Conservation (phyloP, 768 basidiomycete species). For the Tulasnella sp. region DNA sequence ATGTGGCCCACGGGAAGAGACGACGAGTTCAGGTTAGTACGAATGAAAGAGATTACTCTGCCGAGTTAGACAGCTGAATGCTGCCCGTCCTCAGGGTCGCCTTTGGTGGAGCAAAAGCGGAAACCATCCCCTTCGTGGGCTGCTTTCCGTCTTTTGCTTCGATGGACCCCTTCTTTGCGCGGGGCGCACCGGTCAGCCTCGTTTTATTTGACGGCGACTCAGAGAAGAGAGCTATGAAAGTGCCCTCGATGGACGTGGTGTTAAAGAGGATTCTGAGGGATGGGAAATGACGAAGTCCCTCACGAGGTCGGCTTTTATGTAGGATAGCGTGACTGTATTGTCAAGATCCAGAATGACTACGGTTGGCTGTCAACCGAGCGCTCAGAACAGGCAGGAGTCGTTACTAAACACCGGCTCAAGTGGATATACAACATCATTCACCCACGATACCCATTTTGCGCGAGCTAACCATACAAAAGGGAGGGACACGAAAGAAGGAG, state of each 20-base stretch:
- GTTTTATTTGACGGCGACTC: slow-evolving; percentile 7
- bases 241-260: slow-evolving; percentile 12
- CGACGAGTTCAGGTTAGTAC: slow-evolving; percentile 44
- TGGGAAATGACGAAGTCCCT: not conserved
- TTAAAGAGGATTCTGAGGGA: not conserved
- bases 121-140: not conserved
- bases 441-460: not conserved
- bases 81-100: not conserved
- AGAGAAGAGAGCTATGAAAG: slow-evolving; percentile 17
- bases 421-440: not conserved
- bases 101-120: not conserved
- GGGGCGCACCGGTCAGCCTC: slow-evolving; percentile 14
- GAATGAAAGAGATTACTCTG: not conserved
- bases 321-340: too few species aligned
- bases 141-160: slow-evolving; percentile 1
- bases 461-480: not conserved
- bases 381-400: too few species aligned
- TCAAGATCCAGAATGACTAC: too few species aligned
- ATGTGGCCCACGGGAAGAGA: slow-evolving; percentile 40
- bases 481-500: not conserved
- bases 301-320: too few species aligned
- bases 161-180: slow-evolving; percentile 20
- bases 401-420: not conserved
- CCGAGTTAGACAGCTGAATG: not conserved
- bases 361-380: too few species aligned